These are phyloP conservation scores for Diversispora epigaea DNA, from an alignment of 192 early-diverging fungal genomes.

Conservation along the genomic window DNA sequence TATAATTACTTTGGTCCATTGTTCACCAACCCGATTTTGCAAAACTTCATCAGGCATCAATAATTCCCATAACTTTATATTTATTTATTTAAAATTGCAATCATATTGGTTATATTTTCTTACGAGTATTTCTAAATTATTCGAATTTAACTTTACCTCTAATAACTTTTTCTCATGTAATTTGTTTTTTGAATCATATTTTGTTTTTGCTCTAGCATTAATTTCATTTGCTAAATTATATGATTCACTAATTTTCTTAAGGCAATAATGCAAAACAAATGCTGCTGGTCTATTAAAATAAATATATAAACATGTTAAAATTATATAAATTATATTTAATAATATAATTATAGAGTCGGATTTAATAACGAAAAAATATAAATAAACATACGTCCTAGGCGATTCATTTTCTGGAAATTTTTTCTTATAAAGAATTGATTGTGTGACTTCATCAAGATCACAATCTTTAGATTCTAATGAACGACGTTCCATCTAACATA, in stretches of 20 bases:
- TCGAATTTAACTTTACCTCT: conserved; percentile 42
- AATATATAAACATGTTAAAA: not conserved
- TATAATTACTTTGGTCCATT: conserved; percentile 57
- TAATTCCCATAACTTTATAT: conserved; percentile 58
- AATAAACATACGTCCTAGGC: conserved; percentile 39
- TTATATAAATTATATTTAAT: no score
- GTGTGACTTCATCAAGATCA: conserved; percentile 47
- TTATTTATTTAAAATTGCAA: no score
- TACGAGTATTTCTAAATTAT: conserved; percentile 20
- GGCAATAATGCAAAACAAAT: not conserved
- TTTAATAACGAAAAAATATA: not conserved
- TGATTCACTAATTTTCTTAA: conserved; percentile 9
- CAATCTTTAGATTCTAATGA: conserved; percentile 42
- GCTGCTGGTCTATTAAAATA: not conserved
- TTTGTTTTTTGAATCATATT: conserved; percentile 58
- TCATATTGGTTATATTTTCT: no score
- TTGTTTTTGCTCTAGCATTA: conserved; percentile 58
- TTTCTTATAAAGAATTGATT: conserved; percentile 57
- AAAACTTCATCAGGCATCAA: conserved; percentile 57
- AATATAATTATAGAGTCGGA: not conserved
- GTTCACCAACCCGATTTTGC: conserved; percentile 49
- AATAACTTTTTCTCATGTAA: conserved; percentile 62
- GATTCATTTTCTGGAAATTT: conserved; percentile 52
- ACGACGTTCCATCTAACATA: conserved; percentile 42
- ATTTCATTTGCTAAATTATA: conserved; percentile 58